Conservation (phyloP, 345 rosid species). For the Gossypium longicalyx region DNA sequence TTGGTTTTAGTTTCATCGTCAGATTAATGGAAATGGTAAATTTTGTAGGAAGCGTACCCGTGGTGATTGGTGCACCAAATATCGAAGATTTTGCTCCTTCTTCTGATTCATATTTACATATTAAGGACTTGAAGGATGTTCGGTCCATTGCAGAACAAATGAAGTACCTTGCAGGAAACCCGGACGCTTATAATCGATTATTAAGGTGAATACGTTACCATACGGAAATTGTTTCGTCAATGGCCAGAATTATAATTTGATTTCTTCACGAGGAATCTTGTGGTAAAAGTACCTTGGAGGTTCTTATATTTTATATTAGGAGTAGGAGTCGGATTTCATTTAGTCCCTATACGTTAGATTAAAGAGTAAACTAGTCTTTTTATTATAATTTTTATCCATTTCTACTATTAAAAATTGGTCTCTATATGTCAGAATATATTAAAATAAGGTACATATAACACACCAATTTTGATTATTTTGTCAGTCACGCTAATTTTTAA, state of each 20-base stretch:
- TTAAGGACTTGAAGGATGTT: slow-evolving; percentile 53
- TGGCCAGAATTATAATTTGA: not conserved
- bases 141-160: slow-evolving; percentile 58
- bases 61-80: slow-evolving; percentile 90
- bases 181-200: slow-evolving; percentile 52
- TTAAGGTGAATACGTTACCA: slow-evolving; percentile 35
- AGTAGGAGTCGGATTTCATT: no score
- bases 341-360: no score
- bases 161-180: slow-evolving; percentile 67
- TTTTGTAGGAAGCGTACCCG: slow-evolving; percentile 72
- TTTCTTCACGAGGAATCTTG: not conserved
- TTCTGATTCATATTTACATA: slow-evolving; percentile 57
- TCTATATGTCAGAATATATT: no score
- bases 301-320: no score
- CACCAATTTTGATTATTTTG: no score
- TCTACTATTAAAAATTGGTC: no score
- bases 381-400: no score
- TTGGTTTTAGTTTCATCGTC: not conserved
- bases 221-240: not conserved
- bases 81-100: slow-evolving; percentile 83
- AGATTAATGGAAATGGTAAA: not conserved
- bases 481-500: no score
- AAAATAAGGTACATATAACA: no score
- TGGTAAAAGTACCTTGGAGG: not conserved
- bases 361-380: no score